Evolutionary conservation across 129 eudicot species (phyloP).

Genomic region (Saposhnikovia divaricata): DNA sequence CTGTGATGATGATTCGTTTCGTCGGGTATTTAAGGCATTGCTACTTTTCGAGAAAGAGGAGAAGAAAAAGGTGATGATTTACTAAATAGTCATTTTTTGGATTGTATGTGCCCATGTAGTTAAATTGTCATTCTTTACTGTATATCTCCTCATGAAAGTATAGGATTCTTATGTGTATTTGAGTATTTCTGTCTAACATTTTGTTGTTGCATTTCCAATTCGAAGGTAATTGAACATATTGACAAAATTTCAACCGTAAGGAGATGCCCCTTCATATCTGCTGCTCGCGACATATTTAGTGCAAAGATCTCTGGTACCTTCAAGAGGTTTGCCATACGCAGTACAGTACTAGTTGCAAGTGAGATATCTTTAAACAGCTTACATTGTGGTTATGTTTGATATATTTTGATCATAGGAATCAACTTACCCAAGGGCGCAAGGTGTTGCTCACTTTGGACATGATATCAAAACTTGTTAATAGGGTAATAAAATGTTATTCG

Average conservation of each 20-base stretch:
- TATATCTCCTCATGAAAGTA: neutral
- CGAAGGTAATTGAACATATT: conserved; percentile 78
- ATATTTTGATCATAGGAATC: conserved; percentile 44
- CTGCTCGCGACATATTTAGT: conserved; percentile 77
- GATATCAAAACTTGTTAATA: conserved; percentile 70
- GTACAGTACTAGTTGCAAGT: neutral
- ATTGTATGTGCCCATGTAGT: neutral
- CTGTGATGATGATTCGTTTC: conserved; percentile 80
- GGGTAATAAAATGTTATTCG: conserved; percentile 41
- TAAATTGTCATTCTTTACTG: neutral
- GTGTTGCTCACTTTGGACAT: conserved; percentile 71
- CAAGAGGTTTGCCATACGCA: conserved; percentile 54
- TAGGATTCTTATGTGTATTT: neutral
- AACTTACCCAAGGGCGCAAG: conserved; percentile 89
- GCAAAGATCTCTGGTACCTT: conserved; percentile 93
- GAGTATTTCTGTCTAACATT: neutral
- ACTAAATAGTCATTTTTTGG: neutral
- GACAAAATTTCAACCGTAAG: conserved; percentile 72
- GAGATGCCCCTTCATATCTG: conserved; percentile 76
- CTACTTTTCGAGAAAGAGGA: conserved; percentile 81
- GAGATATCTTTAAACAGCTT: neutral
- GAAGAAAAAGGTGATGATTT: conserved; percentile 52
- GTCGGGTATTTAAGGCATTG: conserved; percentile 72
- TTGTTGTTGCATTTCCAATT: conserved; percentile 12
- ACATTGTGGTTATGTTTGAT: neutral